Conservation (phyloP, 192 early-diverging fungal genomes). For the Coemansia sp. region DNA sequence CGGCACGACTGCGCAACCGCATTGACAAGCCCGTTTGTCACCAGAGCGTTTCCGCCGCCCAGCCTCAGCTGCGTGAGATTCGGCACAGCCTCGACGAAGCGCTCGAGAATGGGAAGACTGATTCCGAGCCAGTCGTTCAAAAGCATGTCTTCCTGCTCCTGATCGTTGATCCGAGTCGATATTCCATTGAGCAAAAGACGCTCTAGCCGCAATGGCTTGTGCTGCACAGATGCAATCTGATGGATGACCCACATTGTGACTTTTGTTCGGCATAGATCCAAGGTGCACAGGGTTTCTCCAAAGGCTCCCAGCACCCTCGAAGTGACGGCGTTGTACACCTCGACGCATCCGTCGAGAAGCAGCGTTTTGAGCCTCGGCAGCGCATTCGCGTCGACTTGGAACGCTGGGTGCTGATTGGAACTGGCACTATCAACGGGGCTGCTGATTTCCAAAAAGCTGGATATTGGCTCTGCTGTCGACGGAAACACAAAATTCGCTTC, state of each 20-base stretch:
- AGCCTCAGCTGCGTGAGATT: slow-evolving; percentile 22
- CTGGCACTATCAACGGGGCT: too few species aligned
- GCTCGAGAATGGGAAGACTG: slow-evolving; percentile 1
- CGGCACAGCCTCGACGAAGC: slow-evolving; percentile 12
- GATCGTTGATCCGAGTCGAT: too few species aligned
- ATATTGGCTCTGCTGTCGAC: neutral
- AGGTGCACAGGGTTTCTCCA: slow-evolving; percentile 12
- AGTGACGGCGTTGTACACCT: slow-evolving; percentile 14
- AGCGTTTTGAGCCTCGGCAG: slow-evolving; percentile 27
- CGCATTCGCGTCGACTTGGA: neutral
- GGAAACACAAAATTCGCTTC: neutral
- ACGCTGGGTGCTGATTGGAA: slow-evolving; percentile 4
- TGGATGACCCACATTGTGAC: neutral
- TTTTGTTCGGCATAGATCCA: slow-evolving; percentile 15
- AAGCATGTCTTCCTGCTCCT: neutral
- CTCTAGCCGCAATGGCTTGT: neutral
- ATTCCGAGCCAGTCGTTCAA: neutral
- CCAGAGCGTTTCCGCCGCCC: slow-evolving; percentile 23
- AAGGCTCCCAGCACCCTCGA: slow-evolving; percentile 22
- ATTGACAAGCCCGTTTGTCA: slow-evolving; percentile 23
- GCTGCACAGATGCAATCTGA: neutral
- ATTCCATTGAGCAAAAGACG: neutral
- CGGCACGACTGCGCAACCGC: slow-evolving; percentile 16
- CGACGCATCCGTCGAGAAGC: slow-evolving; percentile 14
- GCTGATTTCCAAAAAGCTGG: too few species aligned